Evolutionary conservation across 345 rosid genomes (phyloP), one percentile per base, ranked within the genome.

Genomic region (Citrus mangshanensis): DNA sequence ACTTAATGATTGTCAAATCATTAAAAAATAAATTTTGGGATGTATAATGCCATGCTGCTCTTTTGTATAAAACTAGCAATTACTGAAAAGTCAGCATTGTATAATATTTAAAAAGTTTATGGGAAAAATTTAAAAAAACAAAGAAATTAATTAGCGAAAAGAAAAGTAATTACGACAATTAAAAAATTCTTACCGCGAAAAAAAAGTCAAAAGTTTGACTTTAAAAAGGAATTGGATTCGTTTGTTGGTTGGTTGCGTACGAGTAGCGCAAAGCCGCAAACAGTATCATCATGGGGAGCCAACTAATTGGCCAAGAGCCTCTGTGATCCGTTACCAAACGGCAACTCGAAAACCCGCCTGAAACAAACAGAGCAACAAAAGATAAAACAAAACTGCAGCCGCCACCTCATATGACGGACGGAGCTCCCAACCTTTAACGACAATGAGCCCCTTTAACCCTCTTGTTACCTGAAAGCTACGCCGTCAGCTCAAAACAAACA

Each of bases 361-460:
- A 24, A 42, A 4, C 9, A 18, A 46, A 1, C 69, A 79, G 38
- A 60, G 58, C 70, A 68, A 69, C 64, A 72, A n/a, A 55, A 30
- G 72, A 56, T 56, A 19, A 73, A 0, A 5, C 58, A 34, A 25
- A 70, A 51, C 40, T 70, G 30, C 55, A 38, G 40, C 58, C 68
- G 38, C 61, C 54, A 74, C 21, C 58, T 46, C 71, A 34, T 0
- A 13, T 46, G 16, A 13, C 18, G 18, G 75, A 62, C 78, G 59
- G 79, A 61, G 37, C 65, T 22, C 9, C 28, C 70, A n/a, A 79
- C 32, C 18, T 46, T 70, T 54, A 73, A 14, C 34, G 37, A 19
- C 74, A 68, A 77, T 77, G 80, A 80, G 72, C 82, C 78, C 54
- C 80, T 84, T 83, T 56, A 82, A 71, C 80, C 81, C 81, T 32